Base-by-base conservation (phyloP, 1,284 basidiomycete genomes). In the Ustilago cynodontis region DNA sequence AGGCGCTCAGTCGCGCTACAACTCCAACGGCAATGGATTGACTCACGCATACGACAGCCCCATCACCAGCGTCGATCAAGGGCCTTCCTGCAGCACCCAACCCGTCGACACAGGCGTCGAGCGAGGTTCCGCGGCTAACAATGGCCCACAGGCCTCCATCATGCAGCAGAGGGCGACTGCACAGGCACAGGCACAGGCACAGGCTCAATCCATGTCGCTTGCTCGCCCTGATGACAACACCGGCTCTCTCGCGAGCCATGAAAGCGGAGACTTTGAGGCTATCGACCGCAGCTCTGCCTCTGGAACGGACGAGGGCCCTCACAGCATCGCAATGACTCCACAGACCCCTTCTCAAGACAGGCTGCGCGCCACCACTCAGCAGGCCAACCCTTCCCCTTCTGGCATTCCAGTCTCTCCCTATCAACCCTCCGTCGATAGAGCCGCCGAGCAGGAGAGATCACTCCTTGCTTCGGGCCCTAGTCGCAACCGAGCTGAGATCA, bases 151-250 rank as follows among this genome's bases (percentile, higher is more conserved):
- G 24, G 55, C 59, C 11, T 80, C 79, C 31, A 81, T 82, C 56
- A 83, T 83, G 70, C 76, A 80, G 56, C 80, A 82, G 58, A 65
- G 80, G 16, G 80, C 80, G 0, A 78, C 80, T 22, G 81, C 81
- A 11, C 77, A 78, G 63, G 70, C 81, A 1, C 77, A 78, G 63
- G 70, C 81, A 1, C 77, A 78, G 59, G 69, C 78, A 1, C 67
- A 73, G 31, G 78, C 78, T 5, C 77, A 81, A 29, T 66, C 67
- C 37, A 52, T 73, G 33, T 66, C 66, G 4, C 60, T 60, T 20
- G 62, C 53, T 39, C 60, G 57, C 28, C 26, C 54, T 9, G 77
- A 66, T 18, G 56, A 65, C 13, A 29, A 53, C 11, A 45, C 64
- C 7, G 62, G 70, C 33, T 63, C 66, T 14, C 31, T 58, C 26